Evolutionary conservation across 1,284 basidiomycete species (phyloP), one percentile per base, ranked within the genome.

Genomic region (Garcileccinum viscosum): DNA sequence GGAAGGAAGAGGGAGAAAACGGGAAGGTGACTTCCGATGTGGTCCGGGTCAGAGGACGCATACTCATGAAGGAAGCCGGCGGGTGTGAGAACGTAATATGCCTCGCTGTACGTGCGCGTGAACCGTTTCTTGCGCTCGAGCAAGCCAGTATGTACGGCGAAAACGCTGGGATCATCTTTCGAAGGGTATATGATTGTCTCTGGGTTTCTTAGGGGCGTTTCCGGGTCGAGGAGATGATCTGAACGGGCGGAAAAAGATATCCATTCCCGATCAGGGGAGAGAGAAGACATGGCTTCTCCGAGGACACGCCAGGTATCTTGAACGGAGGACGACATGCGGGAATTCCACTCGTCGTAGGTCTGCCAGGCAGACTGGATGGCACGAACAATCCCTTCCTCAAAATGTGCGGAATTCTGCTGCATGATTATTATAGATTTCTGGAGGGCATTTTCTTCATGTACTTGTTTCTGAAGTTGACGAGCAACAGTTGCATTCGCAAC

Each of bases 381-480:
- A 73, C 95, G 94, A 50, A 99, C 96, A 76, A 99, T 95, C 70
- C 97, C 97, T 77, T 96, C 95, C 82, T 99, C 97, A 75, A 99
- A 99, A 81, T 98, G 94, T 30, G 97, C 97, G 62, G 93, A 95
- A 82, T 98, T 98, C 77, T 98, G 94, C 81, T 99, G 97, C 90
- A 98, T 99, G 81, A 99, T 98, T 78, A 99, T 93, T 78, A 99
- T 94, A n/a, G 93, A 95, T 82, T 99, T 99, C 83, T 99, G 98
- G 24, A 99, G 89, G 1, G 97, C 91, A 79, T 99, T 99, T 84
- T 99, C 98, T 83, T 98, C 97, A 82, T 97, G 92, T 62, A 99
- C 96, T 82, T 96, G 95, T 78, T 94, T 96, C 76, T 94, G 90
- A 60, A 99, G 92, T 83, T 99, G 97, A 69, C 90, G 92, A 67